Percentiles rank a stretch among this genome's conserved stretches.
Evolutionary conservation across 202 grass and related monocot genomes (phyloP).

Genomic region (Setaria italica): DNA sequence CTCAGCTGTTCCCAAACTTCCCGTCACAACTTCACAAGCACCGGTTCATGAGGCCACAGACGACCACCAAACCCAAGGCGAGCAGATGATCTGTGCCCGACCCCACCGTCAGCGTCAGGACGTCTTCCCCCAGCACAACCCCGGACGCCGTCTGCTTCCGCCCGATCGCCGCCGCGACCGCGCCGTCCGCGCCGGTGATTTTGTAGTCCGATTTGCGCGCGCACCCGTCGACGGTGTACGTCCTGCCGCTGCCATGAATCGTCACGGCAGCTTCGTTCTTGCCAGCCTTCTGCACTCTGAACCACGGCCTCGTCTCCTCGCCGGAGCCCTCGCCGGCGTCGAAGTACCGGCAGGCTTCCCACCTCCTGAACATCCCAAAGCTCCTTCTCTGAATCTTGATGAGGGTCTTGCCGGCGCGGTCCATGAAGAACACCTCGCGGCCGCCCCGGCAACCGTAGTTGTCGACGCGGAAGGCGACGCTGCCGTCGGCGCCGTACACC

Average conservation of each 20-base stretch:
- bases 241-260: conserved; percentile 1
- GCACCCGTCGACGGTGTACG: conserved; percentile 42
- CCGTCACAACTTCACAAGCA: conserved; percentile 27
- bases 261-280: neutral
- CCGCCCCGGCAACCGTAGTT: conserved; percentile 57
- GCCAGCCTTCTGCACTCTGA: conserved; percentile 27
- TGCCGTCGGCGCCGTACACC: conserved; percentile 53
- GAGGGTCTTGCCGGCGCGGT: conserved; percentile 36
- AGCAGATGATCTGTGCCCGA: conserved; percentile 54
- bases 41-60: conserved; percentile 57
- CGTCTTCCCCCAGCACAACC: conserved; percentile 46
- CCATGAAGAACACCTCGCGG: conserved; percentile 55
- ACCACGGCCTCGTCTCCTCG: conserved; percentile 53
- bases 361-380: conserved; percentile 39
- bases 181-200: conserved; percentile 35
- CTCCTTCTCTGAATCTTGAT: conserved; percentile 42
- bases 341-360: conserved; percentile 36
- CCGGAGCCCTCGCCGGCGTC: neutral
- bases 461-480: conserved; percentile 57
- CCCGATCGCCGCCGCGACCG: conserved; percentile 34
- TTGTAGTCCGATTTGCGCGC: conserved; percentile 34
- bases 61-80: conserved; percentile 48
- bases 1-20: neutral
- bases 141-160: conserved; percentile 52
- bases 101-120: conserved; percentile 53